Evolutionary conservation across 139 green algal genomes (phyloP), one percentile per base, ranked within the genome.

Genomic region (Raphidocelis subcapitata): DNA sequence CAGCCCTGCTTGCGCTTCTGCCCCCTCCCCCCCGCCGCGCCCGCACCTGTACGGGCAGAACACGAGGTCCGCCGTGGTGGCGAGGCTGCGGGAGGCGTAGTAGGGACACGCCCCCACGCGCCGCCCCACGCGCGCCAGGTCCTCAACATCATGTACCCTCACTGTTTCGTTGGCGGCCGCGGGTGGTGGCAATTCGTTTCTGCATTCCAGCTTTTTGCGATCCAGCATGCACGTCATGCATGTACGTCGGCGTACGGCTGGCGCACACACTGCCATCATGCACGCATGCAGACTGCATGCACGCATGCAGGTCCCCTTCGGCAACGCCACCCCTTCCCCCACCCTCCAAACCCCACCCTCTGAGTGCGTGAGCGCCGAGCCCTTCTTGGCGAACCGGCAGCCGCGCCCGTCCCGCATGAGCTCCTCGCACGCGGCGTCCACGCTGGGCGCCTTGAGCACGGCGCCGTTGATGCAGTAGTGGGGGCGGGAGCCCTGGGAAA

Each of bases 81-180:
- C 75, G 67, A 93, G 79, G 28, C 91, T 69, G 31, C 87, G 83
- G 0, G 91, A 62, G 0, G 84, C 74, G 83, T 91, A 99, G 82
- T 98, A 99, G 35, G 95, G 92, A 81, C 95, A 99, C 0, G 76
- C 83, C 55, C 85, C 86, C 67, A 74, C 29, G 1, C 63, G 33
- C 29, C 71, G 78, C 28, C 88, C 90, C 3, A 82, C 63, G 1
- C 72, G 73, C 26, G 81, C 73, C 41, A 99, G 77, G 65, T 99
- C 95, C 72, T 99, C 95, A 67, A 99, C 96, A 81, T 98, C 94
- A 64, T 93, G 85, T 52, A 97, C 85, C 73, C 79, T n/a, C n/a
- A n/a, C n/a, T n/a, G n/a, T n/a, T n/a, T n/a, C n/a, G n/a, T n/a
- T n/a, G n/a, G n/a, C n/a, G n/a, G n/a, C n/a, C n/a, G n/a, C n/a